Evolutionary conservation across 768 basidiomycete species (phyloP), one percentile per base, ranked within the genome.

Genomic region (Hypholoma fasciculare): DNA sequence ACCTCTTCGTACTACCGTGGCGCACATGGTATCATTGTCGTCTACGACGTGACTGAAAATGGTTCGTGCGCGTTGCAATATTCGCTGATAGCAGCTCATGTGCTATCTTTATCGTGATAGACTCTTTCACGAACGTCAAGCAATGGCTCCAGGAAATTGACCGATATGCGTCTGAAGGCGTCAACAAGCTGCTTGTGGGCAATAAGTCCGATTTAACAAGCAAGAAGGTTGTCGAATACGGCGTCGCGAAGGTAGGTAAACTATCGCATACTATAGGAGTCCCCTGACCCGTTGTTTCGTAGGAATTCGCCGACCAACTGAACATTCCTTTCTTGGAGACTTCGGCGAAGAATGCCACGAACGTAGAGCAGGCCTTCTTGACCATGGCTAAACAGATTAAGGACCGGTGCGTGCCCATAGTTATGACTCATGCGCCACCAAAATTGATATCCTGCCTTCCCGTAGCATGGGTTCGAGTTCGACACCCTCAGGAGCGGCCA

Each of bases 1-100:
- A 98, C 97, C 7, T 94, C 96, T 3, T 94, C 96, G n/a, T 99
- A 99, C 82, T 99, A 99, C 80, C 87, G 97, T 59, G 97, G 97
- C 42, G 97, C 97, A 49, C 94, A 96, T 71, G 97, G 97, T 62
- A 98, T 98, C 71, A 91, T 98, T 68, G 90, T 98, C 50, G 96
- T 98, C n/a, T 98, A 98, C 78, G 92, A 94, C 72, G 95, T 98
- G 54, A 96, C 95, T 43, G 96, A 98, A 78, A 93, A 92, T 68
- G 93, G 90, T 90, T 60, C 47, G 77, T 64, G 20, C 34, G 23
- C n/a, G 17, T 39, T 34, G 34, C 48, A 43, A 16, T 9, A 7
- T 34, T 56, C 36, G 12, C 37, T 23, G 17, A 17, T 30, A 16
- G 20, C 39, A 16, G 48, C 12, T 49, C 14, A 13, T 46, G 26